Evolutionary conservation across 2,329 filamentous ascomycete genomes (phyloP).

Genomic region (Penicillium corylophilum): DNA sequence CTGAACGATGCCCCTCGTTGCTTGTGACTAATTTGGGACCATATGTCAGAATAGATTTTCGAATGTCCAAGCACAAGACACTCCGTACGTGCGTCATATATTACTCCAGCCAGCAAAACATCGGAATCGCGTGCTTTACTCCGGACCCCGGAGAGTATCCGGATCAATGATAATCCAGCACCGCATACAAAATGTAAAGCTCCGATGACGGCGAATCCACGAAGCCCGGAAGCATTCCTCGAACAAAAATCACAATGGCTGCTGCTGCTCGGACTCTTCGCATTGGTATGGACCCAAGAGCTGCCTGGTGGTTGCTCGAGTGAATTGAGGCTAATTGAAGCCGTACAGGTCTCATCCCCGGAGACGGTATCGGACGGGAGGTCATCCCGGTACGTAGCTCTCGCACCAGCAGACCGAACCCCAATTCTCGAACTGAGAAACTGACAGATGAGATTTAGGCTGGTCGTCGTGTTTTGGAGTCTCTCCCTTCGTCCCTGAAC

Average conservation of each 20-base stretch:
- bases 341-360: conserved; percentile 80
- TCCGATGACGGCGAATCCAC: conserved; percentile 32
- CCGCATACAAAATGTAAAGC: conserved; percentile 26
- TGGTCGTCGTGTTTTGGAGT: conserved; percentile 86
- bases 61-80: background rate
- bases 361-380: conserved; percentile 97
- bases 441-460: conserved; percentile 46
- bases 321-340: conserved; percentile 2
- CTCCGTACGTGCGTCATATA: background rate
- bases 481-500: conserved; percentile 83
- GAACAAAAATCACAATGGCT: conserved; percentile 31
- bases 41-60: background rate
- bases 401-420: conserved; percentile 3
- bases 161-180: conserved; percentile 22
- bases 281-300: conserved; percentile 56
- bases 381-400: conserved; percentile 72
- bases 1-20: background rate
- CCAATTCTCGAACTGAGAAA: conserved; percentile 13
- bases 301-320: background rate
- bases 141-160: conserved; percentile 18
- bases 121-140: conserved; percentile 7
- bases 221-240: conserved; percentile 19
- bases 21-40: background rate
- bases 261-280: conserved; percentile 65
- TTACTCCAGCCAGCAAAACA: background rate